phyloP scores from a whole-genome alignment of 2,329 filamentous ascomycete species.

The Sclerotinia minor region DNA sequence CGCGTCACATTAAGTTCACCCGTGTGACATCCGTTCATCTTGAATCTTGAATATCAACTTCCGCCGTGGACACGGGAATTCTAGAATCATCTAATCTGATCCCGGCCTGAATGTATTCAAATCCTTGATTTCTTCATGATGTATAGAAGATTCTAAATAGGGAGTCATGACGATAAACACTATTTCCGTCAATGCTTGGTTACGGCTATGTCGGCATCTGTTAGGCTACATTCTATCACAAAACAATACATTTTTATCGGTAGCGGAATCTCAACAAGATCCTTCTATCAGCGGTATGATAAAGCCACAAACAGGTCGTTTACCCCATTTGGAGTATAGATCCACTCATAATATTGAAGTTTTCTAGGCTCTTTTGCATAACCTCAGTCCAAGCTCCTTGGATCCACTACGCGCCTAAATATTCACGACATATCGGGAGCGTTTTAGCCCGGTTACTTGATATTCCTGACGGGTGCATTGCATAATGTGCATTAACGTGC shows the following conservation, averaged over 20 bases:
- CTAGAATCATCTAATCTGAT: neutral
- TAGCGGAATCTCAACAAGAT: no score
- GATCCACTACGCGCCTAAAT: neutral
- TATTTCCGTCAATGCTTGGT: neutral
- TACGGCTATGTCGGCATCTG: slow-evolving; percentile 3
- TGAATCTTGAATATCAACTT: neutral
- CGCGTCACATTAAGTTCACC: neutral
- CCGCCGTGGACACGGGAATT: neutral
- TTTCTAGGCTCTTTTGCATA: neutral
- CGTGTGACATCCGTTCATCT: neutral
- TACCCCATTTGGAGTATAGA: neutral
- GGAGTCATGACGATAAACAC: neutral
- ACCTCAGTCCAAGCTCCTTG: neutral
- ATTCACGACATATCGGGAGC: neutral
- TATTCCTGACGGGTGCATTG: neutral
- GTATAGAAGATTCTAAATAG: neutral
- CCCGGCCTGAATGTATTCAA: neutral
- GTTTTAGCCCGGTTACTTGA: neutral
- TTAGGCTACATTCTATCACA: neutral
- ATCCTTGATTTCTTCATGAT: neutral
- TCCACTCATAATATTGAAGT: neutral
- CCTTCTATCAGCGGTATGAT: neutral
- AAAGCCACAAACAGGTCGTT: no score
- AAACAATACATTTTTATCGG: neutral
- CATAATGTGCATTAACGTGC: slow-evolving; percentile 5